Percentiles rank a stretch among this genome's conserved stretches.
Conservation (phyloP, 2,329 filamentous ascomycete genomes). For the Neonectria neomacrospora region DNA sequence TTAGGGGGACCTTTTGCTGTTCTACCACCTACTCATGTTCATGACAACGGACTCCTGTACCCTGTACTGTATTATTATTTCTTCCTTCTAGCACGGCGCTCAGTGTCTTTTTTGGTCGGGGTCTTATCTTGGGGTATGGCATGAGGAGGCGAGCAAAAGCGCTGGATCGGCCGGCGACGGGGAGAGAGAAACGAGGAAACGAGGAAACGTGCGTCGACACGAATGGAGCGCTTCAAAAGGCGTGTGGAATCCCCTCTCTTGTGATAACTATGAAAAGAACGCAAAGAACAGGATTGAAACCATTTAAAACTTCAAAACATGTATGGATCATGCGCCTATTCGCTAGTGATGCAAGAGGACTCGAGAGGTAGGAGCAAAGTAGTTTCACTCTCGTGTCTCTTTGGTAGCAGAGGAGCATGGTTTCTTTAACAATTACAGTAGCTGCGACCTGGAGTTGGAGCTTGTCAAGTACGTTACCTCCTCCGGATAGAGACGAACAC, state of each 20-base stretch:
- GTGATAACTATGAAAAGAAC: conserved; percentile 44
- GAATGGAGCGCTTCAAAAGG: conserved; percentile 40
- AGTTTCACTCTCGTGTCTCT: background rate
- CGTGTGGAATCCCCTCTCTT: conserved; percentile 55
- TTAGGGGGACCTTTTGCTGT: conserved; percentile 18
- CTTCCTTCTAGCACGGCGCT: conserved; percentile 52
- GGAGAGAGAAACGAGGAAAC: conserved; percentile 30
- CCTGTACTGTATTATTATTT: conserved; percentile 49
- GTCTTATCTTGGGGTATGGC: conserved; percentile 26
- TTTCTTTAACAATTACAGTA: background rate
- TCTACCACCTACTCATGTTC: conserved; percentile 23
- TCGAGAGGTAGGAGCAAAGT: too few relatives aligned
- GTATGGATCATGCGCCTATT: background rate
- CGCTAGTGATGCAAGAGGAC: background rate
- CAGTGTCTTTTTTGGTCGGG: conserved; percentile 44
- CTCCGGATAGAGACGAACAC: too few relatives aligned
- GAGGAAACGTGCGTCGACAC: conserved; percentile 41
- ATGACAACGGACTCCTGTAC: conserved; percentile 33
- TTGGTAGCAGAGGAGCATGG: background rate
- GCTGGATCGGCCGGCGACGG: conserved; percentile 28
- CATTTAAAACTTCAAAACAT: background rate
- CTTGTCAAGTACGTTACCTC: too few relatives aligned
- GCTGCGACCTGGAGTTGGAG: background rate
- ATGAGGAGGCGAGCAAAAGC: conserved; percentile 26
- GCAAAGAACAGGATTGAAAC: conserved; percentile 36